Evolutionary conservation across 176 grass and related monocot species (phyloP).

Genomic region (Lolium perenne): DNA sequence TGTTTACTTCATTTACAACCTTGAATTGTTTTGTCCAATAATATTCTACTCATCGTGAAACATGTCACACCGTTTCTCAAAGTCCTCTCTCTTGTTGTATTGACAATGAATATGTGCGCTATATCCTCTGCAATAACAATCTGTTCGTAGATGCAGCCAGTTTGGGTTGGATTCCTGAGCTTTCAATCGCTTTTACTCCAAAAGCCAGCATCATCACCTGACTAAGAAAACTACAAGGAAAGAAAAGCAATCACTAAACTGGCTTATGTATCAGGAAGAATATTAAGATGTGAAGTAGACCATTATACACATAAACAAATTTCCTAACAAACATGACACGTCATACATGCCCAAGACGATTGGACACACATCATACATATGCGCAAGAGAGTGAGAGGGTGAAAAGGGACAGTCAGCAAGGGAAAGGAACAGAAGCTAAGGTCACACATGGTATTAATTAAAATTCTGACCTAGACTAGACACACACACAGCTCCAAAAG

Average conservation of each 20-base stretch:
- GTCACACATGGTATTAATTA: slow-evolving; percentile 40
- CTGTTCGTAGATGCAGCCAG: slow-evolving; percentile 40
- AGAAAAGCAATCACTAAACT: slow-evolving; percentile 26
- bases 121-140: slow-evolving; percentile 39
- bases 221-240: slow-evolving; percentile 36
- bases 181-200: slow-evolving; percentile 76
- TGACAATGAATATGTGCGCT: slow-evolving; percentile 40
- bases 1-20: neutral
- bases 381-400: slow-evolving; percentile 34
- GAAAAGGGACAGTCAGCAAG: slow-evolving; percentile 1
- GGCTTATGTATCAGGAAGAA: slow-evolving; percentile 33
- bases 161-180: slow-evolving; percentile 65
- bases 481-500: slow-evolving; percentile 32
- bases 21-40: neutral
- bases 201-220: slow-evolving; percentile 51
- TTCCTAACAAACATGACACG: slow-evolving; percentile 13
- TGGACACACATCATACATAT: slow-evolving; percentile 8
- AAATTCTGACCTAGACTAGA: slow-evolving; percentile 46
- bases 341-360: slow-evolving; percentile 18
- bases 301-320: slow-evolving; percentile 46
- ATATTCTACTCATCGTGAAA: neutral
- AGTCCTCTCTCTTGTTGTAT: slow-evolving; percentile 11
- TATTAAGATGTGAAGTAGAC: slow-evolving; percentile 40
- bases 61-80: neutral
- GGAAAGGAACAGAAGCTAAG: slow-evolving; percentile 29